Evolutionary conservation across 164 flowering plant genomes (phyloP).

Genomic region (Sedum album): DNA sequence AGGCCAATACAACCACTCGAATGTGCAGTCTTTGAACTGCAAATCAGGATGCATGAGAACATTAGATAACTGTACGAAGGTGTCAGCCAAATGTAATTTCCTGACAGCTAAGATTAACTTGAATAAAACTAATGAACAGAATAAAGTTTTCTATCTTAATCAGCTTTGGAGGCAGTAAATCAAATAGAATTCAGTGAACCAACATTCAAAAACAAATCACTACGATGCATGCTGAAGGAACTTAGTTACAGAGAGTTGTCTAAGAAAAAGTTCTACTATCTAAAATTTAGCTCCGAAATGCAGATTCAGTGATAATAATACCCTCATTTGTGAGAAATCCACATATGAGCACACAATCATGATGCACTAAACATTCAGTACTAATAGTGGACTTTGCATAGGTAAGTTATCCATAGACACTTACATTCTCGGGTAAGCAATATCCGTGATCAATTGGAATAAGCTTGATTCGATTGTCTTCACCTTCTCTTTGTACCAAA

Average conservation of each 20-base stretch:
- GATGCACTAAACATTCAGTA: too few relatives aligned
- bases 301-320: too few relatives aligned
- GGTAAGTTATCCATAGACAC: background rate
- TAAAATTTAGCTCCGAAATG: too few relatives aligned
- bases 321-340: too few relatives aligned
- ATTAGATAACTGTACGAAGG: background rate
- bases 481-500: slow-evolving; percentile 22
- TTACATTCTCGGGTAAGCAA: slow-evolving; percentile 37
- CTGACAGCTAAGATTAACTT: too few relatives aligned
- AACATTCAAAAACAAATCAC: background rate
- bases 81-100: too few relatives aligned
- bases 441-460: slow-evolving; percentile 42
- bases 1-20: slow-evolving; percentile 47
- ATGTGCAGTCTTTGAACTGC: slow-evolving; percentile 34
- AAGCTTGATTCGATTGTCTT: slow-evolving; percentile 23
- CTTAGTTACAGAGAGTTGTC: background rate
- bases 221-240: background rate
- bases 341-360: too few relatives aligned
- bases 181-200: too few relatives aligned
- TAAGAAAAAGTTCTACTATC: background rate
- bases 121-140: too few relatives aligned
- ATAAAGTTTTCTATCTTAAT: background rate
- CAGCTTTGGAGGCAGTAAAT: background rate
- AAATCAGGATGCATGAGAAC: background rate
- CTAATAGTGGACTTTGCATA: too few relatives aligned